Evolutionary conservation across 345 rosid species (phyloP).

Genomic region (Citrus mangshanensis): DNA sequence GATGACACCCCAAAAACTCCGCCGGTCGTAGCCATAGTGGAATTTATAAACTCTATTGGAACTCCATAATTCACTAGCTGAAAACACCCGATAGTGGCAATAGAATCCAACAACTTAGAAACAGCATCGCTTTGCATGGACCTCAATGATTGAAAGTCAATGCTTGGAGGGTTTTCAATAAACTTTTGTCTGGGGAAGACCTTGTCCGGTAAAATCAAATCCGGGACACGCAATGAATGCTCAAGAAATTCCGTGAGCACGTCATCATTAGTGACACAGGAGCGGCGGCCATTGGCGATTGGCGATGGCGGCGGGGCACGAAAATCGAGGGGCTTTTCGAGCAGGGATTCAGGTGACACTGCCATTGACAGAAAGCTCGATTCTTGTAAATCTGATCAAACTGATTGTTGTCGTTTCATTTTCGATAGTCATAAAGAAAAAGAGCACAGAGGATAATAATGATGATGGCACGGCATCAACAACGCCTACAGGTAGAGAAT

Average conservation of each 20-base stretch:
- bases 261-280: conserved; percentile 71
- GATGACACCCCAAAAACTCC: conserved; percentile 39
- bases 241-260: conserved; percentile 75
- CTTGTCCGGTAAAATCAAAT: conserved; percentile 71
- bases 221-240: conserved; percentile 70
- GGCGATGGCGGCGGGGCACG: conserved; percentile 95
- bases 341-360: conserved; percentile 43
- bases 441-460: conserved; percentile 38
- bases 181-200: conserved; percentile 70
- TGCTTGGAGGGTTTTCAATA: conserved; percentile 52
- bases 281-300: conserved; percentile 61
- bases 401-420: not conserved
- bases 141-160: conserved; percentile 47
- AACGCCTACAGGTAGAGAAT: conserved; percentile 25
- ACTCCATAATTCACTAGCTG: conserved; percentile 72
- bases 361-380: conserved; percentile 21
- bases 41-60: conserved; percentile 30
- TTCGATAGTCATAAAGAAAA: conserved; percentile 13
- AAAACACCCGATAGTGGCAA: conserved; percentile 67
- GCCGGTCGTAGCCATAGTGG: conserved; percentile 39
- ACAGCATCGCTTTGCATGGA: conserved; percentile 26
- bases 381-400: not conserved
- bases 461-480: conserved; percentile 48
- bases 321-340: conserved; percentile 58
- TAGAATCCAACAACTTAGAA: conserved; percentile 44